Evolutionary conservation across 2,329 filamentous ascomycete species (phyloP).

Genomic region (Fusarium nisikadoi): DNA sequence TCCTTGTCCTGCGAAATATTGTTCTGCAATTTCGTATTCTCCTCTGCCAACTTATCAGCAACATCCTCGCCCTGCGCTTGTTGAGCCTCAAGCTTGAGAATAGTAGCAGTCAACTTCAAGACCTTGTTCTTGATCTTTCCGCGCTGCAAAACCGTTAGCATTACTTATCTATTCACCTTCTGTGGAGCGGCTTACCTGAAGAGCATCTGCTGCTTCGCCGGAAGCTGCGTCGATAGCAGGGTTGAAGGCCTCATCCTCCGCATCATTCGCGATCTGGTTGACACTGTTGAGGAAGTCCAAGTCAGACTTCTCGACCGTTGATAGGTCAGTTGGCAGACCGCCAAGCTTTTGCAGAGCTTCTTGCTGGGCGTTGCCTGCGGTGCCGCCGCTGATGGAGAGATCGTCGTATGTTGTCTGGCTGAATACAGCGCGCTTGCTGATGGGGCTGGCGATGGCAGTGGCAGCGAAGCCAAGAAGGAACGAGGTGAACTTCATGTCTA

Average conservation of each 20-base stretch:
- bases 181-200: slow-evolving; percentile 50
- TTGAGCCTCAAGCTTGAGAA: slow-evolving; percentile 61
- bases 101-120: slow-evolving; percentile 64
- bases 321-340: slow-evolving; percentile 53
- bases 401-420: slow-evolving; percentile 53
- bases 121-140: slow-evolving; percentile 72
- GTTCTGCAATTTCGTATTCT: slow-evolving; percentile 63
- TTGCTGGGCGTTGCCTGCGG: slow-evolving; percentile 56
- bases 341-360: slow-evolving; percentile 55
- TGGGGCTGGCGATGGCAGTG: slow-evolving; percentile 45
- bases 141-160: slow-evolving; percentile 46
- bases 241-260: slow-evolving; percentile 65
- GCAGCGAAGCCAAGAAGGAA: slow-evolving; percentile 43
- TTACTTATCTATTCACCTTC: accelerated
- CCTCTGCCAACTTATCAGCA: slow-evolving; percentile 55
- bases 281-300: slow-evolving; percentile 61
- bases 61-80: slow-evolving; percentile 62
- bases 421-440: slow-evolving; percentile 47
- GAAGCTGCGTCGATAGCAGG: slow-evolving; percentile 60
- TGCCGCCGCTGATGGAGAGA: slow-evolving; percentile 59
- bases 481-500: slow-evolving; percentile 51
- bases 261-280: slow-evolving; percentile 63
- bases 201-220: slow-evolving; percentile 58
- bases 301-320: slow-evolving; percentile 58
- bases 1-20: slow-evolving; percentile 61